Evolutionary conservation across 306 rosid species (phyloP).

Genomic region (Quercus mongolica): DNA sequence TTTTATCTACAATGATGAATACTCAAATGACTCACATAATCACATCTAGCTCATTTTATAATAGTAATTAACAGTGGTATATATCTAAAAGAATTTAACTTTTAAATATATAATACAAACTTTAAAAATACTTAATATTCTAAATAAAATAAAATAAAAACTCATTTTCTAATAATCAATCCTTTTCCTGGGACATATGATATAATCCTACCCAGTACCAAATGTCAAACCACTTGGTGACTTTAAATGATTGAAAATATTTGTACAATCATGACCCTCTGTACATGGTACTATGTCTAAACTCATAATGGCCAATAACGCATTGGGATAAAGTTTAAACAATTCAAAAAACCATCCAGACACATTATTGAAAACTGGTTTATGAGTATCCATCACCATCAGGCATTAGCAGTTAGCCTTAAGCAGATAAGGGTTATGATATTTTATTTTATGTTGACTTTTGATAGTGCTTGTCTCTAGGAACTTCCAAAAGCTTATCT

Average conservation of each 20-base stretch:
- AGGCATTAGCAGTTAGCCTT: neutral
- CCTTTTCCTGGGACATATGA: neutral
- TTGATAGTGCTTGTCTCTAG: no score
- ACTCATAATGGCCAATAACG: neutral
- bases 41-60: neutral
- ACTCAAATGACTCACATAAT: no score
- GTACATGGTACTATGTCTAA: neutral
- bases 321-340: neutral
- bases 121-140: no score
- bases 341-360: no score
- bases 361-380: neutral
- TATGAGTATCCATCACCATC: neutral
- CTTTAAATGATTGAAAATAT: neutral
- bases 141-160: no score
- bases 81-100: no score
- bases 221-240: neutral
- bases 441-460: no score
- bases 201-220: no score
- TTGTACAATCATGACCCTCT: neutral
- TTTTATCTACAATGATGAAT: neutral
- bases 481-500: no score
- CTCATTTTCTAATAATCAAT: neutral
- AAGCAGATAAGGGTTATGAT: no score
- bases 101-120: rapidly evolving
- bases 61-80: neutral